phyloP scores from a whole-genome alignment of 2,329 filamentous ascomycete species.

The Nakataea oryzae region DNA sequence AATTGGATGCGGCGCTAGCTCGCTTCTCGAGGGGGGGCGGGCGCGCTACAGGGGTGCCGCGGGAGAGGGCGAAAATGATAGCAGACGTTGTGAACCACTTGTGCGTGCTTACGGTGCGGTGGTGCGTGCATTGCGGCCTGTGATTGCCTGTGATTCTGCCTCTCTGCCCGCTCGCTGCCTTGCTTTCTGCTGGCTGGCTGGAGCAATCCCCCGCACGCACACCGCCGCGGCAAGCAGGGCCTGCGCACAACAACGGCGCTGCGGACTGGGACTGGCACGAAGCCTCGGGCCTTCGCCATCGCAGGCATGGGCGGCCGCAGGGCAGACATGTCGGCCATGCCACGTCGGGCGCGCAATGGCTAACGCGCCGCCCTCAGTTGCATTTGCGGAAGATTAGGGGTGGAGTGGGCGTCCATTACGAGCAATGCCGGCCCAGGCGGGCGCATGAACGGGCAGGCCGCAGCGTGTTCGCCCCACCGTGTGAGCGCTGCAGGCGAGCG shows the following conservation, averaged over 20 bases:
- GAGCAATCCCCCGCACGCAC: background rate
- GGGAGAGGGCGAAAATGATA: too few relatives aligned
- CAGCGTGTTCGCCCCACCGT: background rate
- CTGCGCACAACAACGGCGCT: background rate
- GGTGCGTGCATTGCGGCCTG: too few relatives aligned
- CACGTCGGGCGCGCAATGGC: background rate
- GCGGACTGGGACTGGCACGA: background rate
- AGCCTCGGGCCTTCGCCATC: background rate
- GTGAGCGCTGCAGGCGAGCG: background rate
- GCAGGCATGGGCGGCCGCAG: too few relatives aligned
- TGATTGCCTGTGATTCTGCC: too few relatives aligned
- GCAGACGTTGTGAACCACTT: background rate
- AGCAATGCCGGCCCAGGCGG: background rate
- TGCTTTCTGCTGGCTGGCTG: background rate
- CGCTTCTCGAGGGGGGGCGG: background rate
- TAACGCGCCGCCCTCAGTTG: background rate
- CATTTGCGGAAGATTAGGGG: background rate
- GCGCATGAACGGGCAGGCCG: background rate
- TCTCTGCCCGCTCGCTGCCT: too few relatives aligned
- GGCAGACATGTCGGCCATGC: background rate
- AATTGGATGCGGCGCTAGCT: background rate
- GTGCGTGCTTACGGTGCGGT: too few relatives aligned
- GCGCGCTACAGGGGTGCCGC: background rate
- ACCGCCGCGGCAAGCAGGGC: too few relatives aligned
- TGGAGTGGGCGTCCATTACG: background rate